A percentile compares a stretch with the other conserved stretches of the same genome.
Evolutionary conservation across 2,329 filamentous ascomycete genomes (phyloP).

Genomic region (Domatiomyces catenatus): DNA sequence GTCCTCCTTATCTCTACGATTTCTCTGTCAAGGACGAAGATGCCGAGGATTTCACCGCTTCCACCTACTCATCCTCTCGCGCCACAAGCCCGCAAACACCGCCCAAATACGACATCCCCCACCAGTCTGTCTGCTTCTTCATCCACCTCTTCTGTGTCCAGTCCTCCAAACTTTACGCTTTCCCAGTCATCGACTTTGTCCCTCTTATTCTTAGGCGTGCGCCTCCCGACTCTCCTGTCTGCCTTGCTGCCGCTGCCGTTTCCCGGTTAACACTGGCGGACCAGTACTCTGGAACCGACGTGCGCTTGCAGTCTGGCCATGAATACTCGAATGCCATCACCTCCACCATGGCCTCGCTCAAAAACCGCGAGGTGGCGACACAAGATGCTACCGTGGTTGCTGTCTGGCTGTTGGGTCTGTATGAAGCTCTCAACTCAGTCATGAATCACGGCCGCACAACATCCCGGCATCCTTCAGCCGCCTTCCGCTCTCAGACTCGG

Average conservation of each 20-base stretch:
- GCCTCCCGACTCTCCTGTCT: constrained; percentile 5
- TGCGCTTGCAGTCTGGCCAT: constrained; percentile 10
- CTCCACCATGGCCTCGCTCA: constrained; percentile 9
- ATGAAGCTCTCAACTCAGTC: constrained; percentile 14
- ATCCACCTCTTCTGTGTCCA: constrained; percentile 16
- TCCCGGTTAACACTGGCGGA: constrained; percentile 16
- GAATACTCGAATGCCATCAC: constrained; percentile 13
- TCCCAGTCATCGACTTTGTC: constrained; percentile 15
- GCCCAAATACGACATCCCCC: constrained; percentile 13
- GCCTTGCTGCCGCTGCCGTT: constrained; percentile 12
- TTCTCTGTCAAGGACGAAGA: background rate
- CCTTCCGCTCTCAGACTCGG: constrained; percentile 1
- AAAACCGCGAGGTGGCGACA: constrained; percentile 7
- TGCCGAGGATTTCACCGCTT: background rate
- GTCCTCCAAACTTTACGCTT: constrained; percentile 11
- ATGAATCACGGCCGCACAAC: constrained; percentile 9
- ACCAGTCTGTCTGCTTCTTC: constrained; percentile 16
- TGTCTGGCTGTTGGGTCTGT: constrained; percentile 15
- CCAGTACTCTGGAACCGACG: constrained; percentile 14
- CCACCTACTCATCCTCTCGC: background rate
- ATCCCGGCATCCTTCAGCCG: background rate
- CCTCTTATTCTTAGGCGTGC: constrained; percentile 9
- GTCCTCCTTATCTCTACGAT: background rate
- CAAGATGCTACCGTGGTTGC: constrained; percentile 15
- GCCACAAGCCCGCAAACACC: background rate